These are phyloP conservation scores for Pseudogymnoascus sp. DNA, from an alignment of 2,329 filamentous ascomycete genomes.

Conservation along the genomic window DNA sequence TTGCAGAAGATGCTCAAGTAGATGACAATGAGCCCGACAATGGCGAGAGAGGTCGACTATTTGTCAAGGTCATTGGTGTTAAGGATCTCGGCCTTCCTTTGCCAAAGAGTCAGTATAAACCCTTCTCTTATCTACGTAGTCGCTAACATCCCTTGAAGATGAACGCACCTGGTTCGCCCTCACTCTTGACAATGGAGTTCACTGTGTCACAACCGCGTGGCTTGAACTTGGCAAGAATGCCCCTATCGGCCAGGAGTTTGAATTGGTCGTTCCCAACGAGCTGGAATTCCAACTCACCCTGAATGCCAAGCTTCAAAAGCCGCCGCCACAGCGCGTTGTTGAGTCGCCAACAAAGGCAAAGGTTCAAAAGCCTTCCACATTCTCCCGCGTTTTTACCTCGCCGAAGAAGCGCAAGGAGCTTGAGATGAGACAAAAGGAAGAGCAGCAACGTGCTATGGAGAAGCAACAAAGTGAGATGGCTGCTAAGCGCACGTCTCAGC, in stretches of 20 bases:
- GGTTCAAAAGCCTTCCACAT: conserved; percentile 65
- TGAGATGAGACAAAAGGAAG: conserved; percentile 74
- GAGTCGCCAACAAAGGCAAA: conserved; percentile 54
- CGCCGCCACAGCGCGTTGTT: conserved; percentile 48
- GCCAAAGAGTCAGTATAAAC: conserved; percentile 63
- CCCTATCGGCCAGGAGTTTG: conserved; percentile 95
- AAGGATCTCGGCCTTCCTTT: conserved; percentile 91
- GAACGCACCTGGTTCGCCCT: conserved; percentile 92
- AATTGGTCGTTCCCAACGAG: conserved; percentile 92
- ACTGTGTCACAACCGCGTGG: conserved; percentile 96
- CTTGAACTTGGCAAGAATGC: conserved; percentile 85
- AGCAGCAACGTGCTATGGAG: conserved; percentile 62
- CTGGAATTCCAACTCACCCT: conserved; percentile 98
- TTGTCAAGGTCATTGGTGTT: conserved; percentile 97
- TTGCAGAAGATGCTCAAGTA: conserved; percentile 58
- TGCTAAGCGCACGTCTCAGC: conserved; percentile 52
- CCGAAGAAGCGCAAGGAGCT: conserved; percentile 96
- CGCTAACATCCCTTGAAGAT: conserved; percentile 41
- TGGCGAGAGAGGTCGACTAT: conserved; percentile 80
- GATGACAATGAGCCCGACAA: conserved; percentile 45
- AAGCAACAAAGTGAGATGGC: conserved; percentile 57
- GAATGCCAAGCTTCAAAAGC: conserved; percentile 87
- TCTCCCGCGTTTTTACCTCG: conserved; percentile 86
- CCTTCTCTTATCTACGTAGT: not conserved
- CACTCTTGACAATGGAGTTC: conserved; percentile 94